Base-by-base conservation (phyloP, 2,329 filamentous ascomycete species). In the Sclerotinia trifoliorum region DNA sequence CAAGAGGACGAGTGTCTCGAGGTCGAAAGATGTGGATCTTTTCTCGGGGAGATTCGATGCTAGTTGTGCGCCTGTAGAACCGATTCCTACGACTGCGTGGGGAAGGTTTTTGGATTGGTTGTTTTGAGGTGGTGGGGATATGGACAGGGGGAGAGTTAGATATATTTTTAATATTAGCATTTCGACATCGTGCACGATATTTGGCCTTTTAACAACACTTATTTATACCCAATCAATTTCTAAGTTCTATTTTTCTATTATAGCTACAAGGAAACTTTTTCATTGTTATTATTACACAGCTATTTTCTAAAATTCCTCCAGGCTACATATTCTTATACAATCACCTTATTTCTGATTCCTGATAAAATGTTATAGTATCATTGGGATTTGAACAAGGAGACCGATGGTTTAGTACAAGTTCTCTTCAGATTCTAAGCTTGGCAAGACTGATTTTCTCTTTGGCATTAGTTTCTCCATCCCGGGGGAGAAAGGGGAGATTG, bases 1-100 rank as follows among this genome's bases (percentile, higher is more conserved):
- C 73, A 85, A 85, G 76, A 76, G 80, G 7, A 83, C 84, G 0
- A 81, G 80, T 21, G 75, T 80, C 21, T 67, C 81, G n/a, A 69
- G 76, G 21, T 70, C 81, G 5, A 70, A 76, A 19, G 75, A 78
- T 19, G 76, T 81, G 62, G 62, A 65, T 44, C 26, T 65, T 4
- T 65, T 48, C 5, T 65, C 62, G 0, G 62, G 62, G 1, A 29
- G 62, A 54, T 65, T 65, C 26, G 62, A 65, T 65, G n/a, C 35
- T 1, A 56, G 17, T 32, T n/a, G 24, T 56, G 62, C 51, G 5
- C 62, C 62, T 7, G 49, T 55, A 3, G 62, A 65, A 44, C 62
- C 62, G 7, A 32, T 65, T 55, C 62, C 62, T 17, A 56, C 62
- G 21, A 65, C 62, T 5, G 26, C 21, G 11, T 65, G 62, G 62